phyloP scores from a whole-genome alignment of 495 filamentous ascomycete genomes.

The Staphylotrichum tortipilum region DNA sequence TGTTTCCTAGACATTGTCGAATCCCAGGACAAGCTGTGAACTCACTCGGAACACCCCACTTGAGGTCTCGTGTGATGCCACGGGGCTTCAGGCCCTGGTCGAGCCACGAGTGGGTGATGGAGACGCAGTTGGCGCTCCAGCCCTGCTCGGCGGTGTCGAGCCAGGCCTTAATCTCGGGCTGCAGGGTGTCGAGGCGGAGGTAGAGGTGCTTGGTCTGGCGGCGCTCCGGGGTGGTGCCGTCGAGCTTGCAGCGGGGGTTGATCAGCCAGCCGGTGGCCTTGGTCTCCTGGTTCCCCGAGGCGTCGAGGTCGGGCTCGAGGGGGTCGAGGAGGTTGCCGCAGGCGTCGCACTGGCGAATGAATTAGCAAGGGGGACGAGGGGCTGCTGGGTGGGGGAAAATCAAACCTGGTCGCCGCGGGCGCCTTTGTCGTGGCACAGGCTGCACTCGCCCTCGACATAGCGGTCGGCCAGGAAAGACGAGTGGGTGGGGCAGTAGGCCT shows the following conservation, averaged over 20 bases:
- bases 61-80: slow-evolving; percentile 86
- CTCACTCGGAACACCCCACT: slow-evolving; percentile 60
- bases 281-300: slow-evolving; percentile 14
- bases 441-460: slow-evolving; percentile 85
- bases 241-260: slow-evolving; percentile 67
- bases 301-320: slow-evolving; percentile 36
- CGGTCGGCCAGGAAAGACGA: slow-evolving; percentile 83
- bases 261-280: slow-evolving; percentile 31
- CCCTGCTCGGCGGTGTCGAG: slow-evolving; percentile 40
- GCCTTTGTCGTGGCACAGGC: slow-evolving; percentile 62
- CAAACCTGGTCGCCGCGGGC: slow-evolving; percentile 52
- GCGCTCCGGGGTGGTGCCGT: slow-evolving; percentile 65
- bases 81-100: slow-evolving; percentile 72
- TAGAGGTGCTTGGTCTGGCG: slow-evolving; percentile 59
- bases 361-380: background rate
- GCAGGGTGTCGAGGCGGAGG: slow-evolving; percentile 69
- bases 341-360: slow-evolving; percentile 63
- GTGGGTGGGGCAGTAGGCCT: slow-evolving; percentile 83
- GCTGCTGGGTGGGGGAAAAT: background rate
- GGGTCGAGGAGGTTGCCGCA: slow-evolving; percentile 75
- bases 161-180: slow-evolving; percentile 66
- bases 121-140: slow-evolving; percentile 70
- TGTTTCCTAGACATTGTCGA: background rate
- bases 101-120: slow-evolving; percentile 70
- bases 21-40: slow-evolving; percentile 37